phyloP scores from a whole-genome alignment of 2,329 filamentous ascomycete species.

The Chaetomiaceae sp. region DNA sequence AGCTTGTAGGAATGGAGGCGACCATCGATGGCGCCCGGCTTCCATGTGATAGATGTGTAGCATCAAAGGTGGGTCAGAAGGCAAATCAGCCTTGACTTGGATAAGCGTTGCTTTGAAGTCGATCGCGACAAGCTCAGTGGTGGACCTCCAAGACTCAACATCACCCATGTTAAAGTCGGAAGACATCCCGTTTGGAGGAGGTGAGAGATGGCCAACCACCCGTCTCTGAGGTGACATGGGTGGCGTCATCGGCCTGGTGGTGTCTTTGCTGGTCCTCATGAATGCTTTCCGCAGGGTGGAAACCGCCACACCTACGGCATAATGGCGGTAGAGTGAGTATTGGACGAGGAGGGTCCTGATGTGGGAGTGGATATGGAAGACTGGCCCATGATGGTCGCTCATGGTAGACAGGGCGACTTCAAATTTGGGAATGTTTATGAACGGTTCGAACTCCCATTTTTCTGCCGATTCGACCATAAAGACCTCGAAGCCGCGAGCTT shows the following conservation, averaged over 20 bases:
- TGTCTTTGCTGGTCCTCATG: slow-evolving; percentile 46
- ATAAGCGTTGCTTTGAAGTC: slow-evolving; percentile 78
- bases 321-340: slow-evolving; percentile 92
- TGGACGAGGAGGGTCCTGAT: slow-evolving; percentile 75
- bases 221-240: slow-evolving; percentile 27
- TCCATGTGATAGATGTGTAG: slow-evolving; percentile 81
- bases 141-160: slow-evolving; percentile 32
- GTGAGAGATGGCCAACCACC: slow-evolving; percentile 25
- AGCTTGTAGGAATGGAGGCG: slow-evolving; percentile 72
- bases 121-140: slow-evolving; percentile 68
- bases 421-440: slow-evolving; percentile 78
- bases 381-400: slow-evolving; percentile 79
- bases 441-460: slow-evolving; percentile 78
- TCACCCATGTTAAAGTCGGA: slow-evolving; percentile 34
- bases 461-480: slow-evolving; percentile 87
- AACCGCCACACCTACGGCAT: slow-evolving; percentile 76
- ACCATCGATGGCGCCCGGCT: slow-evolving; percentile 80
- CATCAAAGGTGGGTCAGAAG: slow-evolving; percentile 86
- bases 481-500: slow-evolving; percentile 78
- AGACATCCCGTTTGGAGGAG: slow-evolving; percentile 21
- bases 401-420: slow-evolving; percentile 81
- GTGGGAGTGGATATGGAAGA: slow-evolving; percentile 81
- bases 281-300: slow-evolving; percentile 72
- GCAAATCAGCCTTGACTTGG: slow-evolving; percentile 85
- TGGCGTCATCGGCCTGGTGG: slow-evolving; percentile 32